Evolutionary conservation across 2,329 filamentous ascomycete species (phyloP).

Genomic region (Cordyceps tenuipes): DNA sequence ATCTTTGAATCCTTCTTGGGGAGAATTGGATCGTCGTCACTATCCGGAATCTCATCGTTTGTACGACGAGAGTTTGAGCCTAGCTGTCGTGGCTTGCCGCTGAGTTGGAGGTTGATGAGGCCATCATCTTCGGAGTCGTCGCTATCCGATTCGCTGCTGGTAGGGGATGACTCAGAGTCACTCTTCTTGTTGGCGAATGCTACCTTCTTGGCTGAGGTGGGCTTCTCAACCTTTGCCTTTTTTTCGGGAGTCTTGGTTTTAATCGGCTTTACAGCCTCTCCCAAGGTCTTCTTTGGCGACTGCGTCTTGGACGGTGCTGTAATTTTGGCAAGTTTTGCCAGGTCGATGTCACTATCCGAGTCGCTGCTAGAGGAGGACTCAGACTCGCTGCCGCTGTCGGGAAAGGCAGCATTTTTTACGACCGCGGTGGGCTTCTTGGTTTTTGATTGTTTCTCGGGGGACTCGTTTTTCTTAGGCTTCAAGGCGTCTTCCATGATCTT

Average conservation of each 20-base stretch:
- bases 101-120: constrained; percentile 14
- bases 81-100: constrained; percentile 1
- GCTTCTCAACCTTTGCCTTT: no score
- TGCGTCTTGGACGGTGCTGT: no score
- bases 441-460: constrained; percentile 24
- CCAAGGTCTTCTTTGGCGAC: no score
- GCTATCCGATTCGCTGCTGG: constrained; percentile 25
- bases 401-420: constrained; percentile 23
- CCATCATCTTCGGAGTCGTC: constrained; percentile 20
- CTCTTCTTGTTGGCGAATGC: no score
- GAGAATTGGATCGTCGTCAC: constrained; percentile 30
- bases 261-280: no score
- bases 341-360: constrained; percentile 21
- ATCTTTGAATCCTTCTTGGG: constrained; percentile 17
- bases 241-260: no score
- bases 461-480: constrained; percentile 25
- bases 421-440: constrained; percentile 21
- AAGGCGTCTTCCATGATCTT: constrained; percentile 31
- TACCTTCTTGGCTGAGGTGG: no score
- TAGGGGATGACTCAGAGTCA: no score
- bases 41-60: constrained; percentile 34
- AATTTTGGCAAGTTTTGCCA: no score
- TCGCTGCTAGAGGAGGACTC: constrained; percentile 19
- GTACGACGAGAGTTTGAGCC: constrained; percentile 22
- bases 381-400: constrained; percentile 24